Conservation (phyloP, 352 stramenopile genomes). For the Globisporangium emineosum region DNA sequence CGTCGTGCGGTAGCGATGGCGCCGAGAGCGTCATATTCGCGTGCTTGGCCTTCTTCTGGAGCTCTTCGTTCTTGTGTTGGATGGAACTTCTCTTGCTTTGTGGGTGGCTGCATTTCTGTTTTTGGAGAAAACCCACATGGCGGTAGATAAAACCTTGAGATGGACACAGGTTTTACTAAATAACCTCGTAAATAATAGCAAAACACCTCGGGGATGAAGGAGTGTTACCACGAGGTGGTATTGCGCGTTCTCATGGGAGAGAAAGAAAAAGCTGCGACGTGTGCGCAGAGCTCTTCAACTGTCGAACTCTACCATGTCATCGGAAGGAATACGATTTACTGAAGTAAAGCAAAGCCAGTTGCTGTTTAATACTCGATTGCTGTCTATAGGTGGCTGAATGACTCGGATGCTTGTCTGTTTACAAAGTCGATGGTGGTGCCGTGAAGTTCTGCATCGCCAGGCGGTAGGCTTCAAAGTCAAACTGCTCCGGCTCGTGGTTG, state of each 20-base stretch:
- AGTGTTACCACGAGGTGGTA: not conserved
- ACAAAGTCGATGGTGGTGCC: not conserved
- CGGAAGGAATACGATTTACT: no score
- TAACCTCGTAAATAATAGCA: not conserved
- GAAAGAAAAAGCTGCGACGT: constrained; percentile 3
- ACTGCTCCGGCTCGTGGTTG: constrained; percentile 80
- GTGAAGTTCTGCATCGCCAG: constrained; percentile 32
- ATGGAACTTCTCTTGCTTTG: constrained; percentile 1
- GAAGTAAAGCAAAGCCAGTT: not conserved
- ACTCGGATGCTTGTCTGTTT: not conserved
- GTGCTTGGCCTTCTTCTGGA: no score
- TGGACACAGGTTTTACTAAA: not conserved
- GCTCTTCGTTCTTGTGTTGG: no score
- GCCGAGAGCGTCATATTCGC: constrained; percentile 40
- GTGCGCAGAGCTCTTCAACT: not conserved
- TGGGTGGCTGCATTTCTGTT: constrained; percentile 3
- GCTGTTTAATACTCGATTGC: not conserved
- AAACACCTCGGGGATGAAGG: not conserved
- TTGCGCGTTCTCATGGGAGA: constrained; percentile 1
- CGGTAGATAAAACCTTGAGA: not conserved
- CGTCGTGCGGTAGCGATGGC: constrained; percentile 30
- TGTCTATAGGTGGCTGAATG: not conserved
- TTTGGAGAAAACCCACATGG: not conserved
- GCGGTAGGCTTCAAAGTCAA: constrained; percentile 84
- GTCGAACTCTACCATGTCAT: not conserved